phyloP scores from a whole-genome alignment of 1,284 basidiomycete genomes.

The Phenoliferia sp. region DNA sequence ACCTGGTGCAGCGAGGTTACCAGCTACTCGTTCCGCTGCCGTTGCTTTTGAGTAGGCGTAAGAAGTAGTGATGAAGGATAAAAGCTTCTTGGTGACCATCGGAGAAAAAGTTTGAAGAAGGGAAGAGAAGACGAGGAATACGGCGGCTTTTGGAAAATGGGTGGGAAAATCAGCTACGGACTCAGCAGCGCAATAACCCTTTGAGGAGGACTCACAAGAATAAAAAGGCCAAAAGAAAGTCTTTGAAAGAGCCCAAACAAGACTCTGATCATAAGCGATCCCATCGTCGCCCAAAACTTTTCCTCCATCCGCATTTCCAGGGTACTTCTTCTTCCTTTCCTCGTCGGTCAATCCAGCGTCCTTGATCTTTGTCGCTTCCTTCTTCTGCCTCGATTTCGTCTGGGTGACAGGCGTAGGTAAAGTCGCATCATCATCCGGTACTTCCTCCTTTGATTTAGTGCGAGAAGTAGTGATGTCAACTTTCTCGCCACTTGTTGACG shows the following conservation, averaged over 20 bases:
- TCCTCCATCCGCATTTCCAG: background rate
- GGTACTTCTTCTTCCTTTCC: background rate
- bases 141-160: background rate
- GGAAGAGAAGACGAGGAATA: background rate
- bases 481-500: background rate
- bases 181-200: background rate
- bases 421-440: background rate
- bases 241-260: background rate
- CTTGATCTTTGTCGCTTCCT: background rate
- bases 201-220: background rate
- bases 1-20: background rate
- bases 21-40: background rate
- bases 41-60: background rate
- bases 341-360: background rate
- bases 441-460: background rate
- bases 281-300: background rate
- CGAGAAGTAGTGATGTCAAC: background rate
- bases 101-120: background rate
- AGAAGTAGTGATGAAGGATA: background rate
- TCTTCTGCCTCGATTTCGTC: background rate
- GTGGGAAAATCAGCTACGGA: background rate
- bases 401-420: background rate
- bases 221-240: background rate
- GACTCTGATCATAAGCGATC: background rate
- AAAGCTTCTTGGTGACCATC: background rate